Base-by-base conservation (phyloP, 164 flowering plant genomes). In the Tinospora cordifolia region DNA sequence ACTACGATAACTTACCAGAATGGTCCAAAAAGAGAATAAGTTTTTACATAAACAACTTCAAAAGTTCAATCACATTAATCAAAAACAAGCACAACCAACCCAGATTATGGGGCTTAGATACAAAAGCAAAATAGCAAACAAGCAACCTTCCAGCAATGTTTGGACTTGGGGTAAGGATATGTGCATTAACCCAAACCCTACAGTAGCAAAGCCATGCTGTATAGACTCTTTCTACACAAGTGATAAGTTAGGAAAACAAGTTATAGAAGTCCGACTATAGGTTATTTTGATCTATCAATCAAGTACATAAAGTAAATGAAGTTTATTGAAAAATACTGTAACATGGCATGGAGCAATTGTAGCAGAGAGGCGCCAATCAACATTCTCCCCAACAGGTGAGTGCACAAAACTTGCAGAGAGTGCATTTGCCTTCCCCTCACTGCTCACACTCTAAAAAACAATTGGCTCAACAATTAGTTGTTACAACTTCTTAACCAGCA, bases 341-440 rank as follows among this genome's bases (percentile, higher is more conserved):
- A 83, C 97, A 85, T 92, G 92, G 76, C 99, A 95, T 34, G 99
- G 99, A 75, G 97, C 88, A 77, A 92, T 89, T 49, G 91, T 90
- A 38, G 99, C 98, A 21, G 99, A 92, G 72, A 95, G 90, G 80
- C 81, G 87, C 99, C 99, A 95, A 70, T 92, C 97, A 67, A 95
- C 85, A 82, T 87, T 85, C 78, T 91, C 97, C 51, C 91, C 98
- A 74, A 80, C 76, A 10, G 99, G 99, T 54, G 84, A 82, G 66
- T 82, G 81, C 44, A 95, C 90, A 82, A 95, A 92, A 69, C 79
- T 86, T 73, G 96, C 98, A 75, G 81, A 84, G 74, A 95, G 80
- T 58, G 99, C 99, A 89, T 92, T 89, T 69, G 80, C 85, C 83
- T 95, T 95, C 81, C 81, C 84, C 84, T 88, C 87, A 78, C 86